A percentile compares a stretch with the other conserved stretches of the same genome.
Evolutionary conservation across 495 filamentous ascomycete species (phyloP).

Genomic region (Rhizodiscina lignyota): DNA sequence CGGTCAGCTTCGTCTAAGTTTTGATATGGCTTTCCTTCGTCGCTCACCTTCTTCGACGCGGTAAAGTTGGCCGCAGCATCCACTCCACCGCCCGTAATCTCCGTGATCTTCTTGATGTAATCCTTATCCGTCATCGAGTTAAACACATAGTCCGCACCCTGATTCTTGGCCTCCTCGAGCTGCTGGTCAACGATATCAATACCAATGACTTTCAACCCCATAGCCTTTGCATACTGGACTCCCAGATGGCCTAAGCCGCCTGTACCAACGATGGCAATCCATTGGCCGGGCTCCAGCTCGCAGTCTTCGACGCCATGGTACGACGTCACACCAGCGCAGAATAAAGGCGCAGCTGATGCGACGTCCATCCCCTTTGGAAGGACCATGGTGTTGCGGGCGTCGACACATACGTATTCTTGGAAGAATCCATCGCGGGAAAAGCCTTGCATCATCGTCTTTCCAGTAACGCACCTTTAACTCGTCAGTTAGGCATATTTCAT

Average conservation of each 20-base stretch:
- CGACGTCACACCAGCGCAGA: constrained; percentile 18
- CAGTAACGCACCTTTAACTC: constrained; percentile 11
- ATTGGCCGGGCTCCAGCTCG: constrained; percentile 10
- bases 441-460: constrained; percentile 15
- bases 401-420: constrained; percentile 15
- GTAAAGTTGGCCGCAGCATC: constrained; percentile 18
- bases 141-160: constrained; percentile 16
- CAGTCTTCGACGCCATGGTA: constrained; percentile 14
- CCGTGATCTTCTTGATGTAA: constrained; percentile 10
- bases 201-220: constrained; percentile 16
- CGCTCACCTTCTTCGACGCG: constrained; percentile 12
- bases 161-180: constrained; percentile 13
- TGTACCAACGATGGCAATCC: constrained; percentile 17
- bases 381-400: constrained; percentile 10
- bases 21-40: too few relatives aligned
- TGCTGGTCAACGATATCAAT: constrained; percentile 15
- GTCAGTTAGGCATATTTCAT: constrained; percentile 1
- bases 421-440: constrained; percentile 17
- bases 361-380: constrained; percentile 15
- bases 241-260: constrained; percentile 15
- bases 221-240: constrained; percentile 17
- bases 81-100: constrained; percentile 15
- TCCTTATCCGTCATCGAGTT: constrained; percentile 14
- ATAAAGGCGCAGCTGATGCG: constrained; percentile 14
- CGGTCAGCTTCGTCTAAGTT: too few relatives aligned